Evolutionary conservation across 371 early-diverging fungal genomes (phyloP).

Genomic region (Rhizopus sp.): DNA sequence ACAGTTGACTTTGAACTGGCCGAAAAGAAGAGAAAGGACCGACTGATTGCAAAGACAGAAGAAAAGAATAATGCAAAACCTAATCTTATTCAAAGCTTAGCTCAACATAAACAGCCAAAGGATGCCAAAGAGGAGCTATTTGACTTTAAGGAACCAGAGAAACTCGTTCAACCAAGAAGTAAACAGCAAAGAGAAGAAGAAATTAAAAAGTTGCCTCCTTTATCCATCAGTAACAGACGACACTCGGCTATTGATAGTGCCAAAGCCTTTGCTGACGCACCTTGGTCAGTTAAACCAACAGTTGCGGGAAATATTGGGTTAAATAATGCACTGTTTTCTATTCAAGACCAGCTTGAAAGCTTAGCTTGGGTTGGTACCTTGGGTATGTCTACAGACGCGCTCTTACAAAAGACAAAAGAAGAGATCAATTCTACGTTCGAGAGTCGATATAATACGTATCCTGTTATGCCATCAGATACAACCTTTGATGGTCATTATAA

Average conservation of each 20-base stretch:
- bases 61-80: slow-evolving; percentile 16
- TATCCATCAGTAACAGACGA: slow-evolving; percentile 25
- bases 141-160: slow-evolving; percentile 35
- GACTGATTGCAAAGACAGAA: slow-evolving; percentile 8
- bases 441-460: slow-evolving; percentile 65
- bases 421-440: slow-evolving; percentile 63
- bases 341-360: slow-evolving; percentile 53
- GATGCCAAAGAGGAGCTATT: slow-evolving; percentile 27
- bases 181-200: slow-evolving; percentile 37
- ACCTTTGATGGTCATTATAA: slow-evolving; percentile 88
- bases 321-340: slow-evolving; percentile 82
- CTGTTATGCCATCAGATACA: slow-evolving; percentile 84
- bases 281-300: slow-evolving; percentile 72
- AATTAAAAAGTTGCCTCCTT: slow-evolving; percentile 24
- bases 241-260: slow-evolving; percentile 40
- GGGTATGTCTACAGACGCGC: slow-evolving; percentile 71
- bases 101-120: slow-evolving; percentile 31
- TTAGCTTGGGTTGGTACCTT: slow-evolving; percentile 79
- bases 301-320: slow-evolving; percentile 87
- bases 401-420: slow-evolving; percentile 59
- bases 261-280: slow-evolving; percentile 51
- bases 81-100: slow-evolving; percentile 42
- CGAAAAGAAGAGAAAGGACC: slow-evolving; percentile 15
- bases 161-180: slow-evolving; percentile 39
- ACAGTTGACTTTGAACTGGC: slow-evolving; percentile 61